Base-by-base conservation (phyloP, 805 yeast species). In the Candida tammaniensis region DNA sequence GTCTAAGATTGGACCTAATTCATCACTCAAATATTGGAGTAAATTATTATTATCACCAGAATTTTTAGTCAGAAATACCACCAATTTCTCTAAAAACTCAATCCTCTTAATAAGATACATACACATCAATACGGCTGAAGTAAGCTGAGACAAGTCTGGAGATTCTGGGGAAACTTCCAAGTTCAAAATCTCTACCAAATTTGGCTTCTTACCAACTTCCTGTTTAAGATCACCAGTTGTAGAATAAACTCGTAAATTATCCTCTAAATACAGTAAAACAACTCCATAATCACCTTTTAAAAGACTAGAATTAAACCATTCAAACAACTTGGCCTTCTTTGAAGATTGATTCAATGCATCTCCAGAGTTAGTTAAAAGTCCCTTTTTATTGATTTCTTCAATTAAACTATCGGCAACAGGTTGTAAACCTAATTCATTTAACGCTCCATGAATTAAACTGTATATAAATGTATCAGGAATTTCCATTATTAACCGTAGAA, bases 1-100 rank as follows among this genome's bases (percentile, higher is more conserved):
- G 28, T 58, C 63, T 16, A 59, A 40, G 12, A 57, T 31, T 0
- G 64, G 64, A 22, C 53, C 40, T 32, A 59, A 31, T 13, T 54
- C 48, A 30, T 54, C 54, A 15, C 54, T 43, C 27, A 58, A 40
- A 31, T 43, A 55, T 16, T 47, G 45, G n/a, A 57, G 37, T n/a
- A 54, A 30, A 16, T 27, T 24, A 15, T 32, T 38, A 27, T 35
- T 40, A 13, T 34, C 35, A 25, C 34, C 36, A 9, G 30, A 28
- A 25, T 24, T 29, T 16, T 17, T 17, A 26, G 30, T 29, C 35
- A 42, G 36, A 17, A 43, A 33, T 9, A 31, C 36, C 12, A 43
- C 30, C 17, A 46, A 17, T 18, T 38, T 37, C 21, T 56, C 58
- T 15, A 58, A 36, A 27, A 55, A 54, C 14, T 41, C 30, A 11